Conservation (phyloP, 129 eudicot genomes). For the Lactuca sativa region DNA sequence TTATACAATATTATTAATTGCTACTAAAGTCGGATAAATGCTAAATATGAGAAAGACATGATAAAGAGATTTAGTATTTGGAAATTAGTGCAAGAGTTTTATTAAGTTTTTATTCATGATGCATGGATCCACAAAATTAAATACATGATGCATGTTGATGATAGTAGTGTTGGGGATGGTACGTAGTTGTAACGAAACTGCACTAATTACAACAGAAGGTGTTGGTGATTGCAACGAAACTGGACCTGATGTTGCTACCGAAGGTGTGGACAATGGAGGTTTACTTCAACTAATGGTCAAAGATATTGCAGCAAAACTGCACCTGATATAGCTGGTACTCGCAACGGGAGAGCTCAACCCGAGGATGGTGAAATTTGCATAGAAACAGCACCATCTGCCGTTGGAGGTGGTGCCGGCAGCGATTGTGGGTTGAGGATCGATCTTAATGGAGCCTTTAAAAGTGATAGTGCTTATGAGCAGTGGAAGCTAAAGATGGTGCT, state of each 20-base stretch:
- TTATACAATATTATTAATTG: no score
- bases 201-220: background rate
- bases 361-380: background rate
- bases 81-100: no score
- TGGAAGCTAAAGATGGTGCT: background rate
- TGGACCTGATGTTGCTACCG: background rate
- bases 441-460: background rate
- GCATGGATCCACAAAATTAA: no score
- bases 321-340: background rate
- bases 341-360: background rate
- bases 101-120: no score
- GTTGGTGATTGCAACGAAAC: background rate
- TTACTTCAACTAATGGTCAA: no score
- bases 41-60: no score
- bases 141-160: no score
- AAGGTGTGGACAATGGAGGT: background rate
- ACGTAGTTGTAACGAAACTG: no score
- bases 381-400: background rate
- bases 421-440: background rate
- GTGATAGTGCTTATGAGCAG: background rate
- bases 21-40: no score
- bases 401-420: background rate
- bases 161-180: no score
- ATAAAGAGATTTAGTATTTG: no score
- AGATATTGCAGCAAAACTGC: background rate